Percentiles rank a stretch among this genome's conserved stretches.
phyloP scores from a whole-genome alignment of 345 rosid species.

The Theobroma cacao region DNA sequence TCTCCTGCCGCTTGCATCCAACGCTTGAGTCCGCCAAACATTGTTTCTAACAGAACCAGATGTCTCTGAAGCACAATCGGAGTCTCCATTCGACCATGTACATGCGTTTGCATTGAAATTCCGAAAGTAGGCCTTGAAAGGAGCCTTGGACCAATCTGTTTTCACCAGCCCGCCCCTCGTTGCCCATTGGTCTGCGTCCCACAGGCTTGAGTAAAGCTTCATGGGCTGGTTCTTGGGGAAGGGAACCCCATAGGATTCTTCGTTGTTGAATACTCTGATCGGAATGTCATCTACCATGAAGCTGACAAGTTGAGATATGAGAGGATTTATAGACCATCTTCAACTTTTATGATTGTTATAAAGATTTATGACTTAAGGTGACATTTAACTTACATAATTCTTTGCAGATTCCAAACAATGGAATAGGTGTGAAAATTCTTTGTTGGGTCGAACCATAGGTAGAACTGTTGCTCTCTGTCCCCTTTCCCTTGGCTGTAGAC shows the following conservation, averaged over 20 bases:
- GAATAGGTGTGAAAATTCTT: conserved; percentile 61
- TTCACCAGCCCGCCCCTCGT: conserved; percentile 57
- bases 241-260: conserved; percentile 41
- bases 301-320: conserved; percentile 21
- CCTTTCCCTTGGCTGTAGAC: conserved; percentile 63
- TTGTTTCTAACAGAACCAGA: not conserved
- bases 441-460: conserved; percentile 66
- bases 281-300: conserved; percentile 53
- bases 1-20: conserved; percentile 24
- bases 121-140: conserved; percentile 42
- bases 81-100: conserved; percentile 30
- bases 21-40: conserved; percentile 31
- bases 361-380: not conserved
- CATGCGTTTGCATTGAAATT: conserved; percentile 34
- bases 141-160: conserved; percentile 52
- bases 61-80: conserved; percentile 20
- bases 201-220: conserved; percentile 54
- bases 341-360: not conserved
- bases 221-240: conserved; percentile 49
- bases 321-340: not conserved
- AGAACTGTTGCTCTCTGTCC: conserved; percentile 57
- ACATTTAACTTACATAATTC: conserved; percentile 40
- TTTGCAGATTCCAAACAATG: conserved; percentile 52
- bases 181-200: conserved; percentile 63
- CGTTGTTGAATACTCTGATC: conserved; percentile 57